These are phyloP conservation scores for Cryphonectria carpinicola DNA, from an alignment of 2,329 filamentous ascomycete genomes.

Conservation along the genomic window DNA sequence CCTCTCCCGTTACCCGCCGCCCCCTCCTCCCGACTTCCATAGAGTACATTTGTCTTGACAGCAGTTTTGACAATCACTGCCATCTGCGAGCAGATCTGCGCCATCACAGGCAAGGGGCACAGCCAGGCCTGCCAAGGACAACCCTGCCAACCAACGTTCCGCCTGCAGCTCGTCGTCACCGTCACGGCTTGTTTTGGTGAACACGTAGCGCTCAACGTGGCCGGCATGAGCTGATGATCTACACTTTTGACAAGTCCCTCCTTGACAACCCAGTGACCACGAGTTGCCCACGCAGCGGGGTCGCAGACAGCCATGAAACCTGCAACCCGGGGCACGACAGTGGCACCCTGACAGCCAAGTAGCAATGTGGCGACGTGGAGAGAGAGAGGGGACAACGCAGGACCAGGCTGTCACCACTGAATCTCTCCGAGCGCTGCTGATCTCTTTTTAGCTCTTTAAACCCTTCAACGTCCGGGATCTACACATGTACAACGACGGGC, in stretches of 20 bases:
- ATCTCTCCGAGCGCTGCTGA: background rate
- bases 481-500: background rate
- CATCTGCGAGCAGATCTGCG: background rate
- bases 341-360: background rate
- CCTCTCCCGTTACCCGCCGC: background rate
- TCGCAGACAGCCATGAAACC: background rate
- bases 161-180: background rate
- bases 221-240: background rate
- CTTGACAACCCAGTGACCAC: background rate
- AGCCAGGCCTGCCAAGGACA: constrained; percentile 5
- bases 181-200: background rate
- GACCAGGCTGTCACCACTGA: background rate
- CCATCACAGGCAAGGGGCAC: background rate
- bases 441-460: background rate
- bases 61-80: constrained; percentile 2
- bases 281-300: background rate
- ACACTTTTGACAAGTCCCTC: background rate
- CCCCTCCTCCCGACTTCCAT: background rate
- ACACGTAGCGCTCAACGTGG: background rate
- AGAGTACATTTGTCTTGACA: background rate
- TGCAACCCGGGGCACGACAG: background rate
- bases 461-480: background rate
- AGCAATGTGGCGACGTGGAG: background rate
- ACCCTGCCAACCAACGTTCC: background rate
- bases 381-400: background rate